Evolutionary conservation across 2,329 filamentous ascomycete species (phyloP).

Genomic region (Trichothecium roseum): DNA sequence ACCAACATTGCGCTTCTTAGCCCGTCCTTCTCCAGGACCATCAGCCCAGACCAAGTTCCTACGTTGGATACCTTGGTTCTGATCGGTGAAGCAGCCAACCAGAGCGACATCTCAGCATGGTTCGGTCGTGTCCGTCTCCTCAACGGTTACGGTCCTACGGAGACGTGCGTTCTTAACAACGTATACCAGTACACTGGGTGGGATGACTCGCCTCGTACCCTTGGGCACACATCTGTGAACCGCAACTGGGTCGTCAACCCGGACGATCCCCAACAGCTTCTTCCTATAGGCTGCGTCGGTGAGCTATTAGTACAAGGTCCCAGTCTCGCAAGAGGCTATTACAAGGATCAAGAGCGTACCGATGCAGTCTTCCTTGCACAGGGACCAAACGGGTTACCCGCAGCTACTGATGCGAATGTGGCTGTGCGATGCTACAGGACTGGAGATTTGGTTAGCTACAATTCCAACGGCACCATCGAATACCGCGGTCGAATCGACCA

Average conservation of each 20-base stretch:
- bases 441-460: background rate
- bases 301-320: slow-evolving; percentile 17
- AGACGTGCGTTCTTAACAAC: slow-evolving; percentile 3
- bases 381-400: slow-evolving; percentile 1
- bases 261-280: slow-evolving; percentile 6
- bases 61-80: slow-evolving; percentile 4
- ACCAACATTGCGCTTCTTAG: slow-evolving; percentile 1
- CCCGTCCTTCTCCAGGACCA: background rate
- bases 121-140: slow-evolving; percentile 1
- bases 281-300: slow-evolving; percentile 5
- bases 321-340: slow-evolving; percentile 33
- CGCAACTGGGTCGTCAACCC: slow-evolving; percentile 12
- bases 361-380: slow-evolving; percentile 6
- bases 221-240: slow-evolving; percentile 3
- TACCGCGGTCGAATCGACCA: slow-evolving; percentile 1
- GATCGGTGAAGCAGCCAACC: slow-evolving; percentile 7
- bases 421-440: slow-evolving; percentile 9
- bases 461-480: slow-evolving; percentile 1
- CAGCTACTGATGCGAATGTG: slow-evolving; percentile 27
- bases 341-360: slow-evolving; percentile 24
- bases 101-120: slow-evolving; percentile 9
- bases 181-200: background rate
- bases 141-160: slow-evolving; percentile 11
- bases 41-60: slow-evolving; percentile 3
- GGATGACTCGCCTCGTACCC: background rate